A percentile compares a stretch with the other conserved stretches of the same genome.
Evolutionary conservation across 2,329 filamentous ascomycete genomes (phyloP).

Genomic region (Berkeleyomyces rouxiae): DNA sequence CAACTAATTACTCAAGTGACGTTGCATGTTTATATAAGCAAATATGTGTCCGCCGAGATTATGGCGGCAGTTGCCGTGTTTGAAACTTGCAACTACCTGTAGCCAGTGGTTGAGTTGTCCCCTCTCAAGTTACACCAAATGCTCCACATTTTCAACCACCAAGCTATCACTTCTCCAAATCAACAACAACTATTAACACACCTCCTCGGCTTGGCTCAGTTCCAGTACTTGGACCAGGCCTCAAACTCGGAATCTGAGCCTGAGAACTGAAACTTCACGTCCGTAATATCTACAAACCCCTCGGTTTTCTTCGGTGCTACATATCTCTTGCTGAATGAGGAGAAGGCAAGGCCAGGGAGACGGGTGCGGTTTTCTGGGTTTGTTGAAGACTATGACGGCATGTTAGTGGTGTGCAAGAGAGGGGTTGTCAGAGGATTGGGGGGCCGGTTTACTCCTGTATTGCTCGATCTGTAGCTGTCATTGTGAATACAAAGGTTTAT

Average conservation of each 20-base stretch:
- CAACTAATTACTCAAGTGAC: not conserved
- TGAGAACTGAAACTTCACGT: constrained; percentile 59
- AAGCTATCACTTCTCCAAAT: not conserved
- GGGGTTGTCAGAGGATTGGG: not conserved
- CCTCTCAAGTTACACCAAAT: no score
- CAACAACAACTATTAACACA: not conserved
- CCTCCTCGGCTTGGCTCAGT: constrained; percentile 24
- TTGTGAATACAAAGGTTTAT: constrained; percentile 66
- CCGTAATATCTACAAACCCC: constrained; percentile 67
- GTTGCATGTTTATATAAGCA: not conserved
- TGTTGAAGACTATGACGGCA: constrained; percentile 12
- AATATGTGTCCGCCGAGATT: not conserved
- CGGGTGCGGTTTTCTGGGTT: constrained; percentile 67
- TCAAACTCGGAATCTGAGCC: constrained; percentile 51
- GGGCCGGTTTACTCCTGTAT: constrained; percentile 23
- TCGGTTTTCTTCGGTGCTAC: constrained; percentile 55
- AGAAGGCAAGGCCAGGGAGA: constrained; percentile 69
- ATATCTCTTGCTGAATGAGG: constrained; percentile 55
- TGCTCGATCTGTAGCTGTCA: constrained; percentile 61
- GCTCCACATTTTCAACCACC: not conserved
- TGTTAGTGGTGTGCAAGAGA: not conserved
- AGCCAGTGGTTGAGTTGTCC: no score
- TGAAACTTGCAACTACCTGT: not conserved
- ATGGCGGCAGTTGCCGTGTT: not conserved
- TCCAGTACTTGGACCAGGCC: constrained; percentile 67